Base-by-base conservation (phyloP, 805 yeast genomes). In the Yarrowia yakushimensis region DNA sequence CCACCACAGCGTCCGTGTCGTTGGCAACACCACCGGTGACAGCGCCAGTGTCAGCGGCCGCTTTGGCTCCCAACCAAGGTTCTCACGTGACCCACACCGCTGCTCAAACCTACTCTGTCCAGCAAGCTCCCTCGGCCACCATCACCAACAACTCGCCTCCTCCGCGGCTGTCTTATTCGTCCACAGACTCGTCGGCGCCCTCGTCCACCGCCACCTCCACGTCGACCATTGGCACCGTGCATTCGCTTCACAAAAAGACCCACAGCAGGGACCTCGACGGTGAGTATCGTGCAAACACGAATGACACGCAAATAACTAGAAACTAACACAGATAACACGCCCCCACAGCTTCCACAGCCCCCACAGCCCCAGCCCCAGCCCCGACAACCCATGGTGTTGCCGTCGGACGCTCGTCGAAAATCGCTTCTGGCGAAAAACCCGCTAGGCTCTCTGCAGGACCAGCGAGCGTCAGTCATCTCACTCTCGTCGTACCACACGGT, bases 401-500 rank as follows among this genome's bases (percentile, higher is more conserved):
- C 61, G 12, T 55, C 61, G 36, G 61, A 55, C 37, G 46, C 61
- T n/a, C 34, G 61, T 12, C 34, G 61, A 28, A 55, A 55, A 18
- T 55, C 61, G 17, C 59, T 52, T 4, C 42, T 52, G 17, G 18
- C 23, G n/a, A 52, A 52, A 27, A 43, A 52, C 33, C 43, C 59
- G 17, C 17, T 52, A 27, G 59, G 59, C 7, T 12, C 31, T 9
- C 23, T 52, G 43, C 43, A 25, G 43, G 59, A 52, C 59, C 59
- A 34, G 20, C 59, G 59, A 8, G 59, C 59, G 22, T 52, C 59
- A 12, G 59, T 33, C 42, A 52, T 52, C 31, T 52, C 59, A 17
- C 59, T 52, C 8, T 30, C 39, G 5, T 52, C 59, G 12, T 52
- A 52, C 18, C 59, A 52, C 43, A 52, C 59, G 9, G 59, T 52